Evolutionary conservation across 2,329 filamentous ascomycete species (phyloP).

Genomic region (Esteya vermicola): DNA sequence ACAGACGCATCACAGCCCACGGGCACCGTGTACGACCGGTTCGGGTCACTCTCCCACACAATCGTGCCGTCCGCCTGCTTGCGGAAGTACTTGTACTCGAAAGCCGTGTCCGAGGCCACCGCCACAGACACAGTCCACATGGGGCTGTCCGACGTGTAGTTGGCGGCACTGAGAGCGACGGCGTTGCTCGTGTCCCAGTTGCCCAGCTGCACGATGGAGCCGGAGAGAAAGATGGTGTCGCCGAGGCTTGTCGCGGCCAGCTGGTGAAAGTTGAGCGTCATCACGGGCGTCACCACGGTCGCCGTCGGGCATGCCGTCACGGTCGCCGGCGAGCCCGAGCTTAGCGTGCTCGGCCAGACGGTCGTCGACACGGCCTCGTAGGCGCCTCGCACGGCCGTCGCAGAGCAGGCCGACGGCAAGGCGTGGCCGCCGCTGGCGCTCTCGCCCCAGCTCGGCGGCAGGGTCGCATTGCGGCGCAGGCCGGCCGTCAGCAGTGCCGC

Average conservation of each 20-base stretch:
- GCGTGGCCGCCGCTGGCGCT: no score
- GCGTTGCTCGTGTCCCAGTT: conserved; percentile 43
- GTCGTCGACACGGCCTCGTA: no score
- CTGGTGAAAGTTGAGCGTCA: conserved; percentile 45
- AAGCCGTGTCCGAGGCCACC: conserved; percentile 35
- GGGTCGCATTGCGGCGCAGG: conserved; percentile 37
- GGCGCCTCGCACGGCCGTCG: no score
- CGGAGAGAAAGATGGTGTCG: conserved; percentile 51
- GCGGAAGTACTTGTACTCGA: conserved; percentile 48
- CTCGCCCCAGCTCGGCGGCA: conserved; percentile 37
- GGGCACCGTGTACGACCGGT: conserved; percentile 23
- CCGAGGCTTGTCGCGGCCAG: conserved; percentile 42
- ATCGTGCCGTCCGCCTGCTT: conserved; percentile 38
- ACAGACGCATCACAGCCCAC: conserved; percentile 1
- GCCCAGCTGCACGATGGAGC: conserved; percentile 45
- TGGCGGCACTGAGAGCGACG: conserved; percentile 19
- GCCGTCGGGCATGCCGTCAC: no score
- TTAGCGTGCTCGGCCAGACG: no score
- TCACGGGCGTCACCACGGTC: no score
- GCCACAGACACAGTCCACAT: conserved; percentile 45
- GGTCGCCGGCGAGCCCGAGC: no score
- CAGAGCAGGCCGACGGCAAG: no score
- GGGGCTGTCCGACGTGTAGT: conserved; percentile 44
- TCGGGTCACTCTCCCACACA: conserved; percentile 50
- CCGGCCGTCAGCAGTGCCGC: conserved; percentile 53